Percentiles rank a stretch among this genome's conserved stretches.
phyloP scores from a whole-genome alignment of 2,329 filamentous ascomycete genomes.

The Magnaporthiopsis incrustans region DNA sequence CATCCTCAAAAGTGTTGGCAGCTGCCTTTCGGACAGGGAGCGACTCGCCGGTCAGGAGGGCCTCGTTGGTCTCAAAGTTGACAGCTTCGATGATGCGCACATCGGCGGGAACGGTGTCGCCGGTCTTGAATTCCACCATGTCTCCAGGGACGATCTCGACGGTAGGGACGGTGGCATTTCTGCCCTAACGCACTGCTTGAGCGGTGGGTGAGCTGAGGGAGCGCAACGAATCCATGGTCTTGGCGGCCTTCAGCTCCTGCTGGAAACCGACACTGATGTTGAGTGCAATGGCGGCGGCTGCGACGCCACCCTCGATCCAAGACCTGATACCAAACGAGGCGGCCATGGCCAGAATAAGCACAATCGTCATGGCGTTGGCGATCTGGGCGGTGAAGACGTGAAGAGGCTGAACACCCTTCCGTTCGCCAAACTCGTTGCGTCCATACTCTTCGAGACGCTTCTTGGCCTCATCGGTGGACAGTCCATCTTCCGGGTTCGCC shows the following conservation, averaged over 20 bases:
- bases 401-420: constrained; percentile 40
- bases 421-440: constrained; percentile 48
- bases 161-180: constrained; percentile 38
- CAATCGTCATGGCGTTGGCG: constrained; percentile 56
- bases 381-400: constrained; percentile 52
- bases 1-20: constrained; percentile 37
- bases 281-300: constrained; percentile 40
- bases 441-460: constrained; percentile 43
- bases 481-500: constrained; percentile 44
- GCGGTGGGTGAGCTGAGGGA: constrained; percentile 41
- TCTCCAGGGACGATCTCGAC: constrained; percentile 49
- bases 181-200: constrained; percentile 39
- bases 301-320: constrained; percentile 46
- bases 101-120: constrained; percentile 34
- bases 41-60: constrained; percentile 55
- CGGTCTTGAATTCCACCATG: constrained; percentile 43
- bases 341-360: constrained; percentile 41
- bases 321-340: constrained; percentile 42
- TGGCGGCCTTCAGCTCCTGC: constrained; percentile 44
- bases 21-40: constrained; percentile 47
- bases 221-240: constrained; percentile 43
- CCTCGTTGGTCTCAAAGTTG: constrained; percentile 53
- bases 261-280: constrained; percentile 47
- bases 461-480: constrained; percentile 39
- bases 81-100: constrained; percentile 38